Evolutionary conservation across 768 basidiomycete genomes (phyloP), one percentile per base, ranked within the genome.

Genomic region (Naganishia randhawae): DNA sequence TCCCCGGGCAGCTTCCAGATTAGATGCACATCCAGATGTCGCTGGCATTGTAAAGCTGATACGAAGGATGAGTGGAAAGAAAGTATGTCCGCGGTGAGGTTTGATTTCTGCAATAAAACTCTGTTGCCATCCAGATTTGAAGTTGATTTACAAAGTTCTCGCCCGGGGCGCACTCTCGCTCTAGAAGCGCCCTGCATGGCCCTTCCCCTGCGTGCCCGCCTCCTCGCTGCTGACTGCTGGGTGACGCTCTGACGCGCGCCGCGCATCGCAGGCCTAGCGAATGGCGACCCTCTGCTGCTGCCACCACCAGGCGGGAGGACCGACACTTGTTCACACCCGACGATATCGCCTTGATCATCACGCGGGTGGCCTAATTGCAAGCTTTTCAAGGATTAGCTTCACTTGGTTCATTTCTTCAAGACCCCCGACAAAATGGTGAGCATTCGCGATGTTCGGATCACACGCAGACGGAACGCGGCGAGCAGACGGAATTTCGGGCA

Each of bases 391-490:
- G 32, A 41, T 61, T 41, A 41, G 37, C 57, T 61, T 61, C 57
- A 61, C 57, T 29, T 61, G 39, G 57, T 61, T 61, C 57, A 61
- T 61, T 61, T 61, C 57, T 29, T 61, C 57, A 61, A 61, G 57
- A 61, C 55, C 35, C 25, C 32, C 66, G 50, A 62, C 68, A 69
- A 69, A 64, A 69, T 69, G 68, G 68, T 69, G 68, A 48, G 75
- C 71, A 41, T 25, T 25, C 19, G 13, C 13, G 31, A 31, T 57
- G 25, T 29, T 17, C 8, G 19, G 29, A 61, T 63, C n/a, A 29
- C 19, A n/a, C n/a, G 35, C n/a, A n/a, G 37, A 14, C 41, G n/a
- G 37, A 29, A 22, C 54, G 31, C 32, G 35, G 11, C 32, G 35
- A 50, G 45, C 64, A 67, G 33, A 70, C 19, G 68, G 42, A 64